phyloP scores from a whole-genome alignment of 2,329 filamentous ascomycete genomes.

The Fusarium humuli region DNA sequence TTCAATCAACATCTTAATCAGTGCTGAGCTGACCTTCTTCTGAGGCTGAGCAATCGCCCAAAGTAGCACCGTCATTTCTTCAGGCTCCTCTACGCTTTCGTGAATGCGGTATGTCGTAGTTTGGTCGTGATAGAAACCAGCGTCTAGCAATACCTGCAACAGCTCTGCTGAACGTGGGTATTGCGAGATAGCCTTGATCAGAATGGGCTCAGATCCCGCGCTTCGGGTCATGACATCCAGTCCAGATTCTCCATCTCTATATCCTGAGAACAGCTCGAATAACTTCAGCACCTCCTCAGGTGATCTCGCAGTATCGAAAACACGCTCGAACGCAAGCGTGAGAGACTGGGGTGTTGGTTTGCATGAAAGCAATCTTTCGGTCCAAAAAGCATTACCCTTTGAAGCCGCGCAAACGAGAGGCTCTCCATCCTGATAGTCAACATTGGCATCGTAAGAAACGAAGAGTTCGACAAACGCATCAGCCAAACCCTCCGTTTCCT shows the following conservation, averaged over 20 bases:
- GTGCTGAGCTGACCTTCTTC: conserved; percentile 68
- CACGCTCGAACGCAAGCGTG: conserved; percentile 64
- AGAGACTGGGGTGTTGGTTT: conserved; percentile 63
- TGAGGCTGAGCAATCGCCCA: conserved; percentile 73
- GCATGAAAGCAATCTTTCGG: conserved; percentile 61
- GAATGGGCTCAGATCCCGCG: conserved; percentile 58
- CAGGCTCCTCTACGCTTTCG: conserved; percentile 61
- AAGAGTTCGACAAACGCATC: conserved; percentile 59
- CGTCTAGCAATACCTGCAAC: conserved; percentile 64
- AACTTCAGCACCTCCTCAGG: conserved; percentile 64
- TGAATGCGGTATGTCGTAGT: conserved; percentile 57
- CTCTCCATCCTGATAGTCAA: conserved; percentile 65
- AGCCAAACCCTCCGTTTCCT: conserved; percentile 55
- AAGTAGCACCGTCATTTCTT: conserved; percentile 67
- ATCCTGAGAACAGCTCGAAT: conserved; percentile 64
- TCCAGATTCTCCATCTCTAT: conserved; percentile 59
- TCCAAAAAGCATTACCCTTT: conserved; percentile 62
- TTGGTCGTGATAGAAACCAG: conserved; percentile 71
- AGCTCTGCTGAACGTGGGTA: conserved; percentile 67
- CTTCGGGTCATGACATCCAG: conserved; percentile 63
- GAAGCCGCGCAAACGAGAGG: conserved; percentile 66
- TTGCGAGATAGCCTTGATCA: conserved; percentile 64
- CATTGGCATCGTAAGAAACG: conserved; percentile 55
- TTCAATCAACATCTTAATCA: conserved; percentile 68
- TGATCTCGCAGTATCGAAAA: conserved; percentile 63